These are phyloP conservation scores for Geotrichum australiense DNA, from an alignment of 1,139 yeast genomes.

Conservation along the genomic window DNA sequence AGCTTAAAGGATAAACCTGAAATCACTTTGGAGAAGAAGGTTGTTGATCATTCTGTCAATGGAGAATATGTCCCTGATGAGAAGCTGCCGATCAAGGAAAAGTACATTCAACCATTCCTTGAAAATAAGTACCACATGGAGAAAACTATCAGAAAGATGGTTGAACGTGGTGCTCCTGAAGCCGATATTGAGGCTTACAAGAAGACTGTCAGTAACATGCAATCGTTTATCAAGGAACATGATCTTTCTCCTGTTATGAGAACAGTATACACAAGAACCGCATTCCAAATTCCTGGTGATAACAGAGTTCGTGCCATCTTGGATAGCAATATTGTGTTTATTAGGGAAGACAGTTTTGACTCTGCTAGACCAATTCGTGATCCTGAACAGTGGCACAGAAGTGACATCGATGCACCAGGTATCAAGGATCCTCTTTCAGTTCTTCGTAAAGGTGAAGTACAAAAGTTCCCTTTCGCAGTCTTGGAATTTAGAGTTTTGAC, in stretches of 20 bases:
- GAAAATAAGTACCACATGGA: slow-evolving; percentile 41
- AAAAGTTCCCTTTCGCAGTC: slow-evolving; percentile 83
- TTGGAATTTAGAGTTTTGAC: slow-evolving; percentile 70
- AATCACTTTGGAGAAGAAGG: slow-evolving; percentile 71
- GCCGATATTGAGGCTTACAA: slow-evolving; percentile 47
- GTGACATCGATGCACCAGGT: slow-evolving; percentile 72
- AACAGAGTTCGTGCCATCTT: slow-evolving; percentile 82
- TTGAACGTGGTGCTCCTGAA: slow-evolving; percentile 45
- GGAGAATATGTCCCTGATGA: slow-evolving; percentile 32
- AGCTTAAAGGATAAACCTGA: slow-evolving; percentile 69
- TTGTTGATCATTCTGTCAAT: slow-evolving; percentile 49
- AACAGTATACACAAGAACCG: slow-evolving; percentile 83
- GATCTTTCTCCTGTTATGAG: slow-evolving; percentile 80
- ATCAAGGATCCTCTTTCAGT: slow-evolving; percentile 61
- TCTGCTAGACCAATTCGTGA: slow-evolving; percentile 80
- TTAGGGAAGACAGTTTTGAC: slow-evolving; percentile 88
- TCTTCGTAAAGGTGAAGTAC: slow-evolving; percentile 77
- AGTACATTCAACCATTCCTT: slow-evolving; percentile 61
- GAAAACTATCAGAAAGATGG: slow-evolving; percentile 46
- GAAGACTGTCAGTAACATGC: slow-evolving; percentile 51
- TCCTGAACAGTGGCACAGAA: slow-evolving; percentile 85
- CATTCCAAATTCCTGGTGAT: slow-evolving; percentile 97
- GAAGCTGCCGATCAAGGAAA: slow-evolving; percentile 66
- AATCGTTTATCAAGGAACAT: slow-evolving; percentile 55
- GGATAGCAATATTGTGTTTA: slow-evolving; percentile 79